Conservation (phyloP, 345 rosid species). For the Syzygium aqueum region DNA sequence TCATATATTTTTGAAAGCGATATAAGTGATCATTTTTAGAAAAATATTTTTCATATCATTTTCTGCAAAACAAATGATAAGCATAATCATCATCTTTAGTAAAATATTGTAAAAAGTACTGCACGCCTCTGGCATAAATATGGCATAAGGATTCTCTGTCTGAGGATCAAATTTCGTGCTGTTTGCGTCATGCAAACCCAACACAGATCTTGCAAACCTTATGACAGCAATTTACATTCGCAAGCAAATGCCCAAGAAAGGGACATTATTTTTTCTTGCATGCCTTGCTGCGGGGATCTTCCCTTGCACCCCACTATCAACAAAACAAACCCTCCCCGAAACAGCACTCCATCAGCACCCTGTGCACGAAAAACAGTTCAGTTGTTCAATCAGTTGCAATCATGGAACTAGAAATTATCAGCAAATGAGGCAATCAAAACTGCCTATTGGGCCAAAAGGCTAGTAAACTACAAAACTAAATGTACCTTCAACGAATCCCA, state of each 20-base stretch:
- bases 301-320: constrained; percentile 89
- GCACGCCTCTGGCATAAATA: constrained; percentile 92
- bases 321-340: constrained; percentile 84
- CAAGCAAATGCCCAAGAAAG: constrained; percentile 91
- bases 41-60: too few species aligned
- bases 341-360: constrained; percentile 91
- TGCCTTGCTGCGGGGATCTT: constrained; percentile 83
- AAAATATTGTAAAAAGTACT: neutral
- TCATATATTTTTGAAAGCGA: too few species aligned
- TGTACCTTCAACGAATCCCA: constrained; percentile 82
- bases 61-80: neutral
- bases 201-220: constrained; percentile 72
- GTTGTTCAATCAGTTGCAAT: neutral
- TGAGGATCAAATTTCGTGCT: constrained; percentile 83
- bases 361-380: constrained; percentile 12
- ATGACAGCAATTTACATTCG: constrained; percentile 97
- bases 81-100: neutral
- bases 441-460: neutral
- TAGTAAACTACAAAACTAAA: neutral
- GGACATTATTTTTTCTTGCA: constrained; percentile 80
- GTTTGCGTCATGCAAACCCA: constrained; percentile 66
- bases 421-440: neutral
- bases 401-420: neutral
- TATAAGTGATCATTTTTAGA: too few species aligned
- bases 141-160: constrained; percentile 67